These are phyloP conservation scores for Strigomonas culicis DNA, from an alignment of 208 protist species.

Conservation along the genomic window DNA sequence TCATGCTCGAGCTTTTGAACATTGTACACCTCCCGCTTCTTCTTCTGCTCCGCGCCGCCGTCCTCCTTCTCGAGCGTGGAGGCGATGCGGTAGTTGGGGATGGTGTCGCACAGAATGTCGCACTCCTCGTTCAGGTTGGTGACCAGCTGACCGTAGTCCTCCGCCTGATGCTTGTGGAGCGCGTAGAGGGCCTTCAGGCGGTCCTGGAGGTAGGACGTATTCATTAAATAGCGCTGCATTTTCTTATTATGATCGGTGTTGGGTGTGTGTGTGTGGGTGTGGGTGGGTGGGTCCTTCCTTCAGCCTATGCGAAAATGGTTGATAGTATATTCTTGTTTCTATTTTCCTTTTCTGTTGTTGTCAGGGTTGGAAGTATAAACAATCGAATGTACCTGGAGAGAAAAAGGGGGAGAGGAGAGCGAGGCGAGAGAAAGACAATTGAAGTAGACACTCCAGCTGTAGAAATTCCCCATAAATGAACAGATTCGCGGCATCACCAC, in stretches of 20 bases:
- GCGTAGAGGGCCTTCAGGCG: slow-evolving; percentile 70
- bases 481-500: slow-evolving; percentile 5
- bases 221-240: slow-evolving; percentile 93
- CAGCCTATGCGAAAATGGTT: not conserved
- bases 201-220: slow-evolving; percentile 88
- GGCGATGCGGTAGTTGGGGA: slow-evolving; percentile 89
- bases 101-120: slow-evolving; percentile 78
- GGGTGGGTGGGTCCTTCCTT: too few relatives aligned
- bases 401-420: slow-evolving; percentile 10
- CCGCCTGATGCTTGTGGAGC: slow-evolving; percentile 76
- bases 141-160: slow-evolving; percentile 83
- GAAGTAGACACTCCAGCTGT: not conserved
- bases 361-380: too few relatives aligned
- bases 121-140: slow-evolving; percentile 87
- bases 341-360: too few relatives aligned
- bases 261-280: too few relatives aligned
- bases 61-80: slow-evolving; percentile 76
- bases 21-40: slow-evolving; percentile 90
- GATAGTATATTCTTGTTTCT: slow-evolving; percentile 5
- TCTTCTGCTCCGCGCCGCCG: slow-evolving; percentile 62
- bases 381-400: not conserved
- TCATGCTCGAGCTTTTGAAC: slow-evolving; percentile 90
- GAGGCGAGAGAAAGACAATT: slow-evolving; percentile 10
- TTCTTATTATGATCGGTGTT: not conserved
- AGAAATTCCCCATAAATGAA: not conserved